Conservation (phyloP, 257 asterid species). For the Cinchona pubescens region DNA sequence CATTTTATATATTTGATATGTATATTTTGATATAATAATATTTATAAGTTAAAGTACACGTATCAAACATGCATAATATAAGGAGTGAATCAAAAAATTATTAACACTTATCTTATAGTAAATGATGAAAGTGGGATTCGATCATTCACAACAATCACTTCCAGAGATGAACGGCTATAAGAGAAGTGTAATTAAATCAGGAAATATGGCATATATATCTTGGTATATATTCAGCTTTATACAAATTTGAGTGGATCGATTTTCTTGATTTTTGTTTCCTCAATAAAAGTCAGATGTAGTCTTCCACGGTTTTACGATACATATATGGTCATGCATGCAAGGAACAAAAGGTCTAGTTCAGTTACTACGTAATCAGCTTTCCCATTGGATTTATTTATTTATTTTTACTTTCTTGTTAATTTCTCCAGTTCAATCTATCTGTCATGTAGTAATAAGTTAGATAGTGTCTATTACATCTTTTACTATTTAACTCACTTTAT, state of each 20-base stretch:
- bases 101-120: no score
- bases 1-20: no score
- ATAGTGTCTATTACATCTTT: conserved; percentile 4
- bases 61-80: no score
- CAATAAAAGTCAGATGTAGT: background rate
- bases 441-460: background rate
- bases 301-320: background rate
- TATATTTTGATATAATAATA: no score
- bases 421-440: background rate
- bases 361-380: background rate
- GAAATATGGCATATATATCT: no score
- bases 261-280: background rate
- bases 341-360: background rate
- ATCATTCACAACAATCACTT: background rate
- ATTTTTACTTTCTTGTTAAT: no score
- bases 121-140: background rate
- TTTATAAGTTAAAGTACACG: no score
- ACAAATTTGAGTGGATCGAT: background rate
- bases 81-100: no score
- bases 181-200: no score
- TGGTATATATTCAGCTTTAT: no score
- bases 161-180: background rate
- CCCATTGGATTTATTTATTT: background rate
- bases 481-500: conserved; percentile 8
- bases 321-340: background rate